These are phyloP conservation scores for Mucor lusitanicus DNA, from an alignment of 371 early-diverging fungal species.

Conservation along the genomic window DNA sequence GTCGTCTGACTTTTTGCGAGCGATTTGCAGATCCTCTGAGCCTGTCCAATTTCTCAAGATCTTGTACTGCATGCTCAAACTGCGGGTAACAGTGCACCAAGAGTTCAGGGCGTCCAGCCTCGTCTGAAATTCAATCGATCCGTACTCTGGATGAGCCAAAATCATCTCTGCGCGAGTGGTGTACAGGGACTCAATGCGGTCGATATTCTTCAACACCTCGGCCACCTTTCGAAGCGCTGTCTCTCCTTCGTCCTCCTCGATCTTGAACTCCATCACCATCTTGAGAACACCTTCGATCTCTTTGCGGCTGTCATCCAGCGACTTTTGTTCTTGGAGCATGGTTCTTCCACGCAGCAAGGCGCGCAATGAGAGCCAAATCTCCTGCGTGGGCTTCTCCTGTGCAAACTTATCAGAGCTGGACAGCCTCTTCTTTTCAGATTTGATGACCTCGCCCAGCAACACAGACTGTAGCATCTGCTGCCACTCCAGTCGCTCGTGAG, in stretches of 20 bases:
- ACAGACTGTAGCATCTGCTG: conserved; percentile 86
- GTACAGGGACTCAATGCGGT: conserved; percentile 77
- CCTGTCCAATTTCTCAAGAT: conserved; percentile 87
- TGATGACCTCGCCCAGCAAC: conserved; percentile 84
- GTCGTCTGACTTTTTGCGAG: conserved; percentile 32
- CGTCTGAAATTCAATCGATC: conserved; percentile 65
- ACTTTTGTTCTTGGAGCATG: conserved; percentile 64
- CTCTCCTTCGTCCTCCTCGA: conserved; percentile 42
- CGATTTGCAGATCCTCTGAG: conserved; percentile 69
- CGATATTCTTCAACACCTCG: conserved; percentile 71
- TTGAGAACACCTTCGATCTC: conserved; percentile 65
- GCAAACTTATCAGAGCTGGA: conserved; percentile 55
- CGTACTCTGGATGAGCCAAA: conserved; percentile 72
- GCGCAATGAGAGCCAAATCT: conserved; percentile 79
- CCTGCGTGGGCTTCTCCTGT: conserved; percentile 57
- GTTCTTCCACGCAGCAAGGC: conserved; percentile 68
- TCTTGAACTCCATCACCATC: conserved; percentile 67
- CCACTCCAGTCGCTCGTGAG: conserved; percentile 79
- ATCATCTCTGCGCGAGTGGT: conserved; percentile 70
- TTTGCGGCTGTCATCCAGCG: conserved; percentile 67
- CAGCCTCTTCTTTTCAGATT: conserved; percentile 78
- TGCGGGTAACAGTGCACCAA: conserved; percentile 76
- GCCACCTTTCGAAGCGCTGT: conserved; percentile 64
- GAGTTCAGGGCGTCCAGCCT: conserved; percentile 75
- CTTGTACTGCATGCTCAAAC: conserved; percentile 70